Base-by-base conservation (phyloP, 495 filamentous ascomycete species). In the Penicillium cataractarum region DNA sequence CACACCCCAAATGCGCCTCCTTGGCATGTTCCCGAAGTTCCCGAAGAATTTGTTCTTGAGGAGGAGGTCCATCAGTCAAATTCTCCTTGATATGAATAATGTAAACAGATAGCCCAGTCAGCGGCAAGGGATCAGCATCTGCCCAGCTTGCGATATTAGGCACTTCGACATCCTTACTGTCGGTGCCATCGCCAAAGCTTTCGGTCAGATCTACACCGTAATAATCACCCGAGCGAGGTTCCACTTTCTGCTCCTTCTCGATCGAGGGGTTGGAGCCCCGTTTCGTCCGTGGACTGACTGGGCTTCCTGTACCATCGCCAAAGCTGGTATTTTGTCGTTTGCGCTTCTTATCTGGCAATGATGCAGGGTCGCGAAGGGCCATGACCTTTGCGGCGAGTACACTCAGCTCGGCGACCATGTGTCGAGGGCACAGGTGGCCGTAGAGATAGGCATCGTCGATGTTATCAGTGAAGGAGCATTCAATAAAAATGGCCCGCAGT, bases 391-490 rank as follows among this genome's bases (percentile, higher is more conserved):
- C 76, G 0, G 92, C 95, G 0, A 99, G 81, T 0, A 79, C 83
- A 49, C 77, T 81, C 67, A 99, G 78, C 71, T 99, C 95, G 26
- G 86, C 80, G 44, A 89, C 83, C 4, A 99, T 76, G 71, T 92
- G 93, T 5, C 89, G 82, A 1, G 95, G 94, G 7, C 89, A 87
- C 3, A 99, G 83, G 68, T 99, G 95, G 2, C 95, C 95, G 69
- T 90, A 99, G 3, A 99, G 83, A 8, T 83, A 82, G 29, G 87
- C 85, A 55, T 93, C 89, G 17, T 86, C 80, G 63, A 90, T 87
- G 8, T 81, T 82, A 68, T 97, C 87, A 63, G 90, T 90, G 72
- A 92, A 99, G 32, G 90, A 94, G 72, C 95, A 98, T 80, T 99
- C 95, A 66, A 99, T 97, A 69, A 97, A 92, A 7, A 99, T 88